Conservation (phyloP, 345 rosid species). For the Lepidium africanum region DNA sequence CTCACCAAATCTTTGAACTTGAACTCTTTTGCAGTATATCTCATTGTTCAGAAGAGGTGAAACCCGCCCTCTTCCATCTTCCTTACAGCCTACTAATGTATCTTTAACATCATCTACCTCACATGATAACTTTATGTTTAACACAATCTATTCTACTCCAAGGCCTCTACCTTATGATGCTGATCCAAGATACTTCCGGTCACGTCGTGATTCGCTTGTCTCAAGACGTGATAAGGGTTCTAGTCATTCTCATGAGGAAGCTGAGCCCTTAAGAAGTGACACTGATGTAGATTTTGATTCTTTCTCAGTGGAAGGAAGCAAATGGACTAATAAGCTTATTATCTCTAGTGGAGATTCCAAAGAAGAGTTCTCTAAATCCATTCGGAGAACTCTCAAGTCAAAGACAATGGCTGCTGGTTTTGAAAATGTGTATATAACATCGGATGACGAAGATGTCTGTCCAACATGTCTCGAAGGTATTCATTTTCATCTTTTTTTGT, state of each 20-base stretch:
- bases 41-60: conserved; percentile 74
- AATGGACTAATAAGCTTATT: conserved; percentile 42
- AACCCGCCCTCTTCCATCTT: conserved; percentile 60
- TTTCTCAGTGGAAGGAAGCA: conserved; percentile 50
- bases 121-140: conserved; percentile 70
- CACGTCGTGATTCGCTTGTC: conserved; percentile 53
- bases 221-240: conserved; percentile 85
- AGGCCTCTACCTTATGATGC: conserved; percentile 94
- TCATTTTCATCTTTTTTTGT: not conserved
- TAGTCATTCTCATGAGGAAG: conserved; percentile 75
- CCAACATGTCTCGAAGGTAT: conserved; percentile 99
- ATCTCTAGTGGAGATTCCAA: conserved; percentile 44
- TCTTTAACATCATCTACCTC: conserved; percentile 61
- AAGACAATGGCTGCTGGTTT: conserved; percentile 33
- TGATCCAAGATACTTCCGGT: conserved; percentile 52
- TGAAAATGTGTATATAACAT: conserved; percentile 40
- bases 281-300: conserved; percentile 50
- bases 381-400: conserved; percentile 41
- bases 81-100: conserved; percentile 57
- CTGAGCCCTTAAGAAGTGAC: conserved; percentile 70
- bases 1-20: not conserved
- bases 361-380: conserved; percentile 46
- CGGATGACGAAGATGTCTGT: conserved; percentile 93
- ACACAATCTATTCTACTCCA: conserved; percentile 78
- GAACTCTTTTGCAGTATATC: conserved; percentile 46